A percentile compares a stretch with the other conserved stretches of the same genome.
Conservation (phyloP, 2,329 filamentous ascomycete species). For the Fusarium secorum region DNA sequence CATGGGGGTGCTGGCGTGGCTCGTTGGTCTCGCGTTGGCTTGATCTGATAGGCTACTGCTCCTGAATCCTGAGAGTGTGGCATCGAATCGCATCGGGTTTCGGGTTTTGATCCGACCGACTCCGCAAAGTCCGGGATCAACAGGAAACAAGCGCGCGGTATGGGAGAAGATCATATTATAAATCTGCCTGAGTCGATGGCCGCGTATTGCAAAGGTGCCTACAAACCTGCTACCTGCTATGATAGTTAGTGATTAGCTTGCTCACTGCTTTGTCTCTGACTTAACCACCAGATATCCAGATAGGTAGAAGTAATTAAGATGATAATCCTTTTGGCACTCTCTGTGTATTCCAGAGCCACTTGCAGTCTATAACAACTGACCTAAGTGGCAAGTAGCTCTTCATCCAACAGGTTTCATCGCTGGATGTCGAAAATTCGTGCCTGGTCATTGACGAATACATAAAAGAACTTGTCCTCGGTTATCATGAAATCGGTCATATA, state of each 20-base stretch:
- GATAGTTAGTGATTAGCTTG: background rate
- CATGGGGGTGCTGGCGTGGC: slow-evolving; percentile 22
- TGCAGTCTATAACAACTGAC: background rate
- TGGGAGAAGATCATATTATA: background rate
- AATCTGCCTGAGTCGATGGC: slow-evolving; percentile 7
- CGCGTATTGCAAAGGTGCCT: background rate
- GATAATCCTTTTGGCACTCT: background rate
- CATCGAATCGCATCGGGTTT: slow-evolving; percentile 14
- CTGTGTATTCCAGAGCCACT: background rate
- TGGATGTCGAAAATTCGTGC: background rate
- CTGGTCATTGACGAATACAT: background rate
- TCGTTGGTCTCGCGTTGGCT: slow-evolving; percentile 11
- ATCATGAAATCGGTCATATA: background rate
- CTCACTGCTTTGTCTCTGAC: background rate
- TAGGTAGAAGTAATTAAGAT: background rate
- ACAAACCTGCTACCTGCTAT: background rate
- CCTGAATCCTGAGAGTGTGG: background rate
- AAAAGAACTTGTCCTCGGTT: background rate
- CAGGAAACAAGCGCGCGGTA: slow-evolving; percentile 8
- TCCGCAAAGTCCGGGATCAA: slow-evolving; percentile 29
- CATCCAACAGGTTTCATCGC: background rate
- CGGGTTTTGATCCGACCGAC: slow-evolving; percentile 1
- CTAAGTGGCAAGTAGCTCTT: background rate
- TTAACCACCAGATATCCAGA: background rate
- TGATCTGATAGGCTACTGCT: slow-evolving; percentile 1